Evolutionary conservation across 495 filamentous ascomycete genomes (phyloP).

Genomic region (Neurospora africana): DNA sequence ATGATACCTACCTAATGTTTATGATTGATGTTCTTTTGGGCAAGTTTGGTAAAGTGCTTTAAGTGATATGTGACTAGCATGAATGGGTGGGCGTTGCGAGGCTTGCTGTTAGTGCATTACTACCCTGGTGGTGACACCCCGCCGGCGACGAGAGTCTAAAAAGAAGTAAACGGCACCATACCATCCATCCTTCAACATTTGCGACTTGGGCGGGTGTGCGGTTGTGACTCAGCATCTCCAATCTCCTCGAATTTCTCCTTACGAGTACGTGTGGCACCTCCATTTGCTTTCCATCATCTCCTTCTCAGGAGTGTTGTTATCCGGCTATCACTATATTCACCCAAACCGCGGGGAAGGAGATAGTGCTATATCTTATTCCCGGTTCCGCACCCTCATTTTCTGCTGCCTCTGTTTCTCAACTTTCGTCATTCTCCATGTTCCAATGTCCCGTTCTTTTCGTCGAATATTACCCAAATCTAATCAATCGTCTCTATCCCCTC

Average conservation of each 20-base stretch:
- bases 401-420: background rate
- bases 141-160: background rate
- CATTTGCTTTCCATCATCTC: background rate
- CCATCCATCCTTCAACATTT: too few species aligned
- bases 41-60: background rate
- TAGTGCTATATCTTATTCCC: background rate
- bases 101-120: background rate
- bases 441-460: background rate
- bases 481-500: background rate
- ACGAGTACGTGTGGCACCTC: background rate
- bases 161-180: too few species aligned
- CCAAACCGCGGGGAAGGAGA: background rate
- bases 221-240: too few species aligned
- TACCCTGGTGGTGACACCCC: too few species aligned
- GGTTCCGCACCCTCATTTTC: background rate
- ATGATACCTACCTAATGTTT: background rate
- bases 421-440: background rate
- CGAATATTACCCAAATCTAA: accelerated
- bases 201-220: too few species aligned
- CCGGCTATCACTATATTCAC: too few species aligned
- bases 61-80: background rate
- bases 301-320: too few species aligned
- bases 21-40: background rate
- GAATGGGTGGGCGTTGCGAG: background rate
- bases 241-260: background rate